Evolutionary conservation across 164 flowering plant species (phyloP).

Genomic region (Chimonanthus praecox): DNA sequence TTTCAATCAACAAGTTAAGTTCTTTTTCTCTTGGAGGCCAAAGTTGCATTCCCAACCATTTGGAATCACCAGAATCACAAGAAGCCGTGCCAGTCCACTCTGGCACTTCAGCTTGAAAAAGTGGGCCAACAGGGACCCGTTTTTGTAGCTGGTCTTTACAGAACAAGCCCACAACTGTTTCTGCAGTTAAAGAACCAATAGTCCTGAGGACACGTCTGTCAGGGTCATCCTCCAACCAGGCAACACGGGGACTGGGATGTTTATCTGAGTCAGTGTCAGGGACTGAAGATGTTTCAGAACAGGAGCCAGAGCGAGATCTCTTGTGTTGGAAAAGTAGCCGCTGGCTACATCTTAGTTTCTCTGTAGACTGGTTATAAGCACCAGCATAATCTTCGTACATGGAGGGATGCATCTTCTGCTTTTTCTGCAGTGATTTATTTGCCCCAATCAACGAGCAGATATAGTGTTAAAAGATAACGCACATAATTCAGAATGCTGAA

Average conservation of each 20-base stretch:
- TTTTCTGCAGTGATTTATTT: constrained; percentile 39
- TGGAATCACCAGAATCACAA: constrained; percentile 32
- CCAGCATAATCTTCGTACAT: constrained; percentile 56
- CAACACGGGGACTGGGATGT: constrained; percentile 5
- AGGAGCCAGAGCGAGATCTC: constrained; percentile 14
- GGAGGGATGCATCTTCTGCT: constrained; percentile 72
- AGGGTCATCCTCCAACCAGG: constrained; percentile 4
- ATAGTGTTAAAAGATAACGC: background rate
- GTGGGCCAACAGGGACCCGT: constrained; percentile 45
- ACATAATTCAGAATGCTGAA: background rate
- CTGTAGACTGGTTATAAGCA: constrained; percentile 27
- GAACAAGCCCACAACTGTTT: constrained; percentile 16
- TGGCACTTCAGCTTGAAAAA: constrained; percentile 64
- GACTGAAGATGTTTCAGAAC: constrained; percentile 20
- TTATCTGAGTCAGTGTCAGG: constrained; percentile 17
- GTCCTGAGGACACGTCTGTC: constrained; percentile 10
- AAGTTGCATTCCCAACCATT: constrained; percentile 64
- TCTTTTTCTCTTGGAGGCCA: constrained; percentile 55
- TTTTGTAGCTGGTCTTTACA: constrained; percentile 17
- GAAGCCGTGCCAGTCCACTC: constrained; percentile 46
- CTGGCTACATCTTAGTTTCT: constrained; percentile 36
- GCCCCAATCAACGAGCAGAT: too few species aligned
- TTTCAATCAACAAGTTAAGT: constrained; percentile 26
- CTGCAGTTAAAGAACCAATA: constrained; percentile 17
- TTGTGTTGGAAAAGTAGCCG: constrained; percentile 28